A percentile compares a stretch with the other conserved stretches of the same genome.
phyloP scores from a whole-genome alignment of 257 asterid species.

The Nicotiana noctiflora region DNA sequence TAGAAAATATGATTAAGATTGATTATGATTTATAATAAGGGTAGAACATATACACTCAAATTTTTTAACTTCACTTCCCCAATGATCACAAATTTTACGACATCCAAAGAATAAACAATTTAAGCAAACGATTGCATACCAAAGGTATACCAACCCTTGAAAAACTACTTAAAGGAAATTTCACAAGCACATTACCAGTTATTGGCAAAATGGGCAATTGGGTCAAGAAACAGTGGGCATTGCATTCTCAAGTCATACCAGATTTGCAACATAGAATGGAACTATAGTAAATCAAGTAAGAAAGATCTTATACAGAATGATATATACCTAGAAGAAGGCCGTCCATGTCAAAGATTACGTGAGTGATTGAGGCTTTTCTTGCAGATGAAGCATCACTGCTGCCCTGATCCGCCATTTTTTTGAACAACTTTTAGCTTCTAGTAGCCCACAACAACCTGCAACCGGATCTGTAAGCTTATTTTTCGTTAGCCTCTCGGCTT shows the following conservation, averaged over 20 bases:
- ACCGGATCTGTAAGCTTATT: background rate
- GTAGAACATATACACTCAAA: background rate
- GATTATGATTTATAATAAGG: background rate
- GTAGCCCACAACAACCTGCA: background rate
- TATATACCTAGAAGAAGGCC: slow-evolving; percentile 82
- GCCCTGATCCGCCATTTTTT: slow-evolving; percentile 39
- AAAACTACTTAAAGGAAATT: background rate
- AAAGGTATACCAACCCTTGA: background rate
- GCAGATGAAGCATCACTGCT: slow-evolving; percentile 12
- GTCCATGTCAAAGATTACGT: slow-evolving; percentile 93
- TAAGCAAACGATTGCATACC: background rate
- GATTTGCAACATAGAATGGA: background rate
- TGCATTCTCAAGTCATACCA: background rate
- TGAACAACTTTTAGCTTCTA: background rate
- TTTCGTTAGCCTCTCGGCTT: too few species aligned
- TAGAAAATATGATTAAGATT: too few species aligned
- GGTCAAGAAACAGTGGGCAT: background rate
- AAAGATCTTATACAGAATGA: background rate
- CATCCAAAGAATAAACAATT: background rate
- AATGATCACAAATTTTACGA: background rate
- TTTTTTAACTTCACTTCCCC: background rate
- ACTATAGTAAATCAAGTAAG: background rate
- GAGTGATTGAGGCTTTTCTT: slow-evolving; percentile 53
- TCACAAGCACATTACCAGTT: background rate
- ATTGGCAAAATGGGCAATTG: background rate